A percentile compares a stretch with the other conserved stretches of the same genome.
phyloP scores from a whole-genome alignment of 768 basidiomycete genomes.

The Phaffia tasmanica region DNA sequence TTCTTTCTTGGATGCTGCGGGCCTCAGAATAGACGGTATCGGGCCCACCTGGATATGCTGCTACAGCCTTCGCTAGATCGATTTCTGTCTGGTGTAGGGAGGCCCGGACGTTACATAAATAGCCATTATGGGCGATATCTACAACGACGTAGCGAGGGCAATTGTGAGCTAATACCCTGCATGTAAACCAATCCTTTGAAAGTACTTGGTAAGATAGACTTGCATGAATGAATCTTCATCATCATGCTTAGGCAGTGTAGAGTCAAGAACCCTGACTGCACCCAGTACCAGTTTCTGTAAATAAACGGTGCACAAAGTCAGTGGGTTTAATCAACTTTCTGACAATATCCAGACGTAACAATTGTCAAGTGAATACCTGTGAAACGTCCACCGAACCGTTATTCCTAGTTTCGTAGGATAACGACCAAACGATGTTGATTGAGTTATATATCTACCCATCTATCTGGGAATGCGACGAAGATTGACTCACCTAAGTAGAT shows the following conservation, averaged over 20 bases:
- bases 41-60: slow-evolving; percentile 28
- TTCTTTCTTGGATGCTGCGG: not conserved
- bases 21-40: slow-evolving; percentile 28
- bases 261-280: slow-evolving; percentile 35
- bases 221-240: slow-evolving; percentile 94
- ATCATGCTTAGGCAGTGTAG: slow-evolving; percentile 54
- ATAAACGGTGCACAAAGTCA: not conserved
- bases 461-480: too few relatives aligned
- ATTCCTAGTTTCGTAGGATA: slow-evolving; percentile 27
- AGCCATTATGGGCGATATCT: slow-evolving; percentile 64
- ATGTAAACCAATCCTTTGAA: too few relatives aligned
- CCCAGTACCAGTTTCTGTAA: slow-evolving; percentile 28
- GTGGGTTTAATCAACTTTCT: not conserved
- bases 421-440: too few relatives aligned
- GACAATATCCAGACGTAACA: not conserved
- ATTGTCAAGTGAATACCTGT: slow-evolving; percentile 45
- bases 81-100: slow-evolving; percentile 42
- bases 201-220: not conserved
- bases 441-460: too few relatives aligned
- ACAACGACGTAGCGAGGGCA: not conserved
- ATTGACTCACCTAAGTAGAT: slow-evolving; percentile 47
- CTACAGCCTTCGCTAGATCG: slow-evolving; percentile 32
- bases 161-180: too few relatives aligned
- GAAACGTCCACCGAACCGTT: slow-evolving; percentile 81
- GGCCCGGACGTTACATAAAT: slow-evolving; percentile 48